phyloP scores from a whole-genome alignment of 306 rosid species.

The Mimosa bimucronata region DNA sequence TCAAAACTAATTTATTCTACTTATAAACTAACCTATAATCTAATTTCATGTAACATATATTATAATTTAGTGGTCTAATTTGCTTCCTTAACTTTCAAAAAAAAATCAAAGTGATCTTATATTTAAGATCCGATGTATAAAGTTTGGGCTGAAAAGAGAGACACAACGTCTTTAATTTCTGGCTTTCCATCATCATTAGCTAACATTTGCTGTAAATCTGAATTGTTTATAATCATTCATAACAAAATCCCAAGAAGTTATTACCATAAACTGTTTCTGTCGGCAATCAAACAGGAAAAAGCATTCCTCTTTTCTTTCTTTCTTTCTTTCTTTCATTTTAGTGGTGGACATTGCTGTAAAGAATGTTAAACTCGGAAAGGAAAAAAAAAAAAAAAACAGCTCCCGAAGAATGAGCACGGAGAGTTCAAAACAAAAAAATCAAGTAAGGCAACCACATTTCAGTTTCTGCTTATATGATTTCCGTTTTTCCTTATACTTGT shows the following conservation, averaged over 20 bases:
- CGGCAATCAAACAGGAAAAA: not conserved
- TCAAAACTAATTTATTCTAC: too few relatives aligned
- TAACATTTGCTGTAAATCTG: not conserved
- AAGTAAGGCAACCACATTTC: not conserved
- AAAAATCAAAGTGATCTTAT: too few relatives aligned
- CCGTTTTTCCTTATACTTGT: conserved; percentile 18
- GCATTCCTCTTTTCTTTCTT: too few relatives aligned
- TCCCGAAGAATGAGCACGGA: conserved; percentile 37
- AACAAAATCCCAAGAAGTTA: not conserved
- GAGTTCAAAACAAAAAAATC: not conserved
- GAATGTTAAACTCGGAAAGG: not conserved
- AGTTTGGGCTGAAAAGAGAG: not conserved
- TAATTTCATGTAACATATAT: too few relatives aligned
- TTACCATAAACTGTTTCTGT: not conserved
- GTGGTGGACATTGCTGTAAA: not conserved
- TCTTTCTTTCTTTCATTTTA: too few relatives aligned
- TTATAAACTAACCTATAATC: too few relatives aligned
- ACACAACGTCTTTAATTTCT: not conserved
- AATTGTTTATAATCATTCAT: not conserved
- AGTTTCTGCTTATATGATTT: conserved; percentile 17
- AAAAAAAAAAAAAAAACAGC: conserved; percentile 24
- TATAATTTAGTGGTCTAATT: too few relatives aligned
- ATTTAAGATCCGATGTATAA: not conserved
- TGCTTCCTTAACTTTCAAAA: too few relatives aligned
- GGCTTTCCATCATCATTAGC: not conserved